phyloP scores from a whole-genome alignment of 2,329 filamentous ascomycete species.

The Ampelomyces quisqualis region DNA sequence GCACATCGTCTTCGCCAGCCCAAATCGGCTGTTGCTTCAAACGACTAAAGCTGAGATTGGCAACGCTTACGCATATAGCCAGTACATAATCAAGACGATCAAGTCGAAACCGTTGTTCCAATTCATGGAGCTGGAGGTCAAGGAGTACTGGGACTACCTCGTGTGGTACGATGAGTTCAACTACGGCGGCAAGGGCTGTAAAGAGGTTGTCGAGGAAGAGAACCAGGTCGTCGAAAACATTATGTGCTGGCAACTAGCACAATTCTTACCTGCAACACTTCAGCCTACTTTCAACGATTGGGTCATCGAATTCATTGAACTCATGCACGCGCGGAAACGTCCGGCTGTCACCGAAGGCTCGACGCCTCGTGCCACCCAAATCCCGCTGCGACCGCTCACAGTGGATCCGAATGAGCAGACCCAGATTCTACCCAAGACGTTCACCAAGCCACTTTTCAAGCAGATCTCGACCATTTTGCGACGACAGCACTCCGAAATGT shows the following conservation, averaged over 20 bases:
- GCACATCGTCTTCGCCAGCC: conserved; percentile 90
- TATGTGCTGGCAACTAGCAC: conserved; percentile 98
- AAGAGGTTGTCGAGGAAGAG: conserved; percentile 73
- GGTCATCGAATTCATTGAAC: conserved; percentile 90
- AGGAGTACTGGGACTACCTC: conserved; percentile 98
- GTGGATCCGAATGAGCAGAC: conserved; percentile 59
- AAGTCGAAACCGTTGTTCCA: conserved; percentile 93
- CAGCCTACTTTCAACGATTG: conserved; percentile 87
- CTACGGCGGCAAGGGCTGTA: conserved; percentile 91
- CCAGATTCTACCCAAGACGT: conserved; percentile 73
- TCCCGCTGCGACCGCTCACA: conserved; percentile 58
- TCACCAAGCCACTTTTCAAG: conserved; percentile 87
- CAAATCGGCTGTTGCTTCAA: conserved; percentile 85
- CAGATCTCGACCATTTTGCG: conserved; percentile 79
- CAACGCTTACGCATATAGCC: conserved; percentile 93
- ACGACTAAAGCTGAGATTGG: conserved; percentile 96
- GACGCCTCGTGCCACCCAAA: conserved; percentile 60
- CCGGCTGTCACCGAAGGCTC: conserved; percentile 52
- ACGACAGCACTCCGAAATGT: conserved; percentile 81
- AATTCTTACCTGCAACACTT: conserved; percentile 77
- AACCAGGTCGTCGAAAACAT: conserved; percentile 83
- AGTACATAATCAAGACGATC: conserved; percentile 98
- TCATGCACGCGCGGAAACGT: conserved; percentile 87
- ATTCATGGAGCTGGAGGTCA: conserved; percentile 95
- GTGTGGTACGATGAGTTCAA: conserved; percentile 99